phyloP scores from a whole-genome alignment of 2,329 filamentous ascomycete genomes.

The Neofusicoccum kwambonambiense region DNA sequence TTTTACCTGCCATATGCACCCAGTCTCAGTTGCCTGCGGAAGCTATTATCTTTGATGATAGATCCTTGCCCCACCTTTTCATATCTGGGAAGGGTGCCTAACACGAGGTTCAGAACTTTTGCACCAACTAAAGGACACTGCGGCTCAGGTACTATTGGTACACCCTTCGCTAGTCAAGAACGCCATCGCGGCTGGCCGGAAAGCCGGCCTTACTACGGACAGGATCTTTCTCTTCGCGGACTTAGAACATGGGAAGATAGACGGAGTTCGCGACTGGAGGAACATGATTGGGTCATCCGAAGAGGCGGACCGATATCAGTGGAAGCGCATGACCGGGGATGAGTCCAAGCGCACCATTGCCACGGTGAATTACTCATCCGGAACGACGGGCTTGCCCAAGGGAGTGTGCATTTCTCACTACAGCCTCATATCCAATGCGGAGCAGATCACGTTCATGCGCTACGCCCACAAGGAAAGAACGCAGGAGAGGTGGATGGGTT shows the following conservation, averaged over 20 bases:
- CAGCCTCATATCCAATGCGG: slow-evolving; percentile 71
- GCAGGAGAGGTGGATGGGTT: slow-evolving; percentile 56
- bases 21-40: too few species aligned
- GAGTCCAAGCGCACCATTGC: slow-evolving; percentile 58
- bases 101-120: slow-evolving; percentile 61
- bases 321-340: slow-evolving; percentile 56
- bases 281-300: slow-evolving; percentile 53
- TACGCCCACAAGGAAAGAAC: slow-evolving; percentile 44
- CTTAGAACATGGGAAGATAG: slow-evolving; percentile 34
- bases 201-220: slow-evolving; percentile 54
- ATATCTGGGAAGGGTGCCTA: background rate
- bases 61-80: too few species aligned
- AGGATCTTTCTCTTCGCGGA: slow-evolving; percentile 63
- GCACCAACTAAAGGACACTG: slow-evolving; percentile 72
- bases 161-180: slow-evolving; percentile 59
- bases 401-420: slow-evolving; percentile 79
- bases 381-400: slow-evolving; percentile 80
- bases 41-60: too few species aligned
- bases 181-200: slow-evolving; percentile 64
- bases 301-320: slow-evolving; percentile 60
- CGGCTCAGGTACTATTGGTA: slow-evolving; percentile 64
- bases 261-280: slow-evolving; percentile 59
- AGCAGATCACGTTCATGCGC: slow-evolving; percentile 55
- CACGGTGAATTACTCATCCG: slow-evolving; percentile 73
- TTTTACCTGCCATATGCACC: too few species aligned